Conservation (phyloP, 2,329 filamentous ascomycete genomes). For the Teratosphaeria nubilosa region DNA sequence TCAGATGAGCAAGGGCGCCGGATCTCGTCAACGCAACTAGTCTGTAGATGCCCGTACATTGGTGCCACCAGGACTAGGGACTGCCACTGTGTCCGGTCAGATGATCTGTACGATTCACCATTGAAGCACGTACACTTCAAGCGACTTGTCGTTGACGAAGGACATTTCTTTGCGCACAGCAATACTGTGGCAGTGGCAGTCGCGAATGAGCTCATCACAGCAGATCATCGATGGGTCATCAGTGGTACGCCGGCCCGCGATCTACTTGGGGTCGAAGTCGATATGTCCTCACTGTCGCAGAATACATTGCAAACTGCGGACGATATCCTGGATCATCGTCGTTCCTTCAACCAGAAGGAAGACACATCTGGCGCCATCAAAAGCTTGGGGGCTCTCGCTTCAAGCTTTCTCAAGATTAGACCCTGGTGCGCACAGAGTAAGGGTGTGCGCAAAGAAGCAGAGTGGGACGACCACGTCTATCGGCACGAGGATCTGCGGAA, state of each 20-base stretch:
- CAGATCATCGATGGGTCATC: conserved; percentile 76
- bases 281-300: conserved; percentile 36
- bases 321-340: conserved; percentile 29
- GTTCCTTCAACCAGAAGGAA: conserved; percentile 28
- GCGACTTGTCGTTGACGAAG: conserved; percentile 84
- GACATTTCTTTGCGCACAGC: conserved; percentile 69
- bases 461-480: conserved; percentile 65
- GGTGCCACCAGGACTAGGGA: conserved; percentile 33
- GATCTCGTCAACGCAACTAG: conserved; percentile 13
- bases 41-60: conserved; percentile 34
- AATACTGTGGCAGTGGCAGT: conserved; percentile 49
- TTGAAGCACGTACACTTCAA: conserved; percentile 71
- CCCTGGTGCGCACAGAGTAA: conserved; percentile 64
- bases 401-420: conserved; percentile 60
- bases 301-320: conserved; percentile 6
- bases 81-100: conserved; percentile 34
- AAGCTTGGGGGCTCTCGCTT: conserved; percentile 55
- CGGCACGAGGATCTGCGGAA: conserved; percentile 39
- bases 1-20: conserved; percentile 36
- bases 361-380: conserved; percentile 39
- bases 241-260: conserved; percentile 83
- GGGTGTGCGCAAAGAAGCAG: conserved; percentile 46
- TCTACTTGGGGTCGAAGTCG: conserved; percentile 63
- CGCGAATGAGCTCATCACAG: conserved; percentile 41
- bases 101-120: conserved; percentile 46